Evolutionary conservation across 108 stramenopile species (phyloP).

Genomic region (Hondaea fermentalgiana): DNA sequence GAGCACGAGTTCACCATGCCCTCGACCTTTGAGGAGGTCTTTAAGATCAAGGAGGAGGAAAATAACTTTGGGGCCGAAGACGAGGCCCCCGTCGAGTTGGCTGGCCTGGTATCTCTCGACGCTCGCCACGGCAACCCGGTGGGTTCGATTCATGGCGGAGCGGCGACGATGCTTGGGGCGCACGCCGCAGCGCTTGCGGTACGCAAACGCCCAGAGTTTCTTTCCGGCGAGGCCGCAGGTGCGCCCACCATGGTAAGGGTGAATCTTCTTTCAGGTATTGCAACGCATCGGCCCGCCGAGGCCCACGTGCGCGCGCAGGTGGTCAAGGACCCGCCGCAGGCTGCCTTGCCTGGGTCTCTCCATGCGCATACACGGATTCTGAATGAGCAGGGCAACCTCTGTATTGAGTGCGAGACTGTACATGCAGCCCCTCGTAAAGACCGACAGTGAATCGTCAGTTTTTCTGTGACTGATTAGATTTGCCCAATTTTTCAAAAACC

Average conservation of each 20-base stretch:
- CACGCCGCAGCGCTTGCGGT: background rate
- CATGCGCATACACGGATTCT: background rate
- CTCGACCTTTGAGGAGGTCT: background rate
- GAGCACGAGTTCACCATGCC: background rate
- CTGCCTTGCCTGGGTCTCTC: background rate
- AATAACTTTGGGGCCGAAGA: background rate
- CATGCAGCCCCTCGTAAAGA: background rate
- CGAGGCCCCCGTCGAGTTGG: background rate
- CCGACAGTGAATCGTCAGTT: no score
- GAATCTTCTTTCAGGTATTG: background rate
- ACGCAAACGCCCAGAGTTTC: background rate
- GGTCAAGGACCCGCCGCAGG: background rate
- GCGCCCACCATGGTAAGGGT: background rate
- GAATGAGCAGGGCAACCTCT: background rate
- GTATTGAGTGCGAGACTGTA: background rate
- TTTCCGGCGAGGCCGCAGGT: background rate
- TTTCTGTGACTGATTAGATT: no score
- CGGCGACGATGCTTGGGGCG: background rate
- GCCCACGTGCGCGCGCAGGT: background rate
- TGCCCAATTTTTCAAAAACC: no score
- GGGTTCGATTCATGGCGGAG: background rate
- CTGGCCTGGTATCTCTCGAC: background rate
- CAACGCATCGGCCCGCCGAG: background rate
- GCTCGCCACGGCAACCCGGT: background rate
- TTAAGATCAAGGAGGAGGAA: background rate